phyloP scores from a whole-genome alignment of 306 rosid genomes.

The Gastrolobium villosum region DNA sequence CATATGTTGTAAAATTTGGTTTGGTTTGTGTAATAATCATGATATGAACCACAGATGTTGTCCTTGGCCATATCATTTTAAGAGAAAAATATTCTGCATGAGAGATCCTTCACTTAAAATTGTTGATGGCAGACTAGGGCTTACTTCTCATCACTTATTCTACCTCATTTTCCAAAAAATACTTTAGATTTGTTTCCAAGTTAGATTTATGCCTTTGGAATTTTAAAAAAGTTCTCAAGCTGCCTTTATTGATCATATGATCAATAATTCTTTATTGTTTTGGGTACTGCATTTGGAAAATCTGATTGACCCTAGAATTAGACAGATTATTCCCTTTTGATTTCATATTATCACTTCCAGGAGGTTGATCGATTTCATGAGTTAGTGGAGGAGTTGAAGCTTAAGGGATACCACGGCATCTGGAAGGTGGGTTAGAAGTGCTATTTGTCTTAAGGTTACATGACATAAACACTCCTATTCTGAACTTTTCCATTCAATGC shows the following conservation, averaged over 20 bases:
- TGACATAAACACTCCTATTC: conserved; percentile 37
- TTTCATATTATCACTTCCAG: conserved; percentile 60
- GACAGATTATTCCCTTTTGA: conserved; percentile 26
- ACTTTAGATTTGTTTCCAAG: conserved; percentile 8
- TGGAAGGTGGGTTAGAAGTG: conserved; percentile 80
- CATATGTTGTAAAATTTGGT: conserved; percentile 35
- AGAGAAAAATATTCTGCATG: conserved; percentile 24
- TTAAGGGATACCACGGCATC: conserved; percentile 79
- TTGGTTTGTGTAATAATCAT: conserved; percentile 33
- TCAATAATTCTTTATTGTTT: conserved; percentile 9
- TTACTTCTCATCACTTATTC: neutral
- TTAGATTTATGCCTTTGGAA: conserved; percentile 26
- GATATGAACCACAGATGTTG: conserved; percentile 21
- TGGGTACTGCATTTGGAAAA: conserved; percentile 10
- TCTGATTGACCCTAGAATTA: conserved; percentile 36
- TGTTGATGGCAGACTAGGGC: conserved; percentile 1
- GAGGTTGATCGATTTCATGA: conserved; percentile 92
- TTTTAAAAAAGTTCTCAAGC: neutral
- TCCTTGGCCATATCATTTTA: conserved; percentile 22
- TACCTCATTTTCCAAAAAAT: conserved; percentile 30
- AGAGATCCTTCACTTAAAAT: conserved; percentile 30
- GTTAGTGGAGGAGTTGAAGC: conserved; percentile 72
- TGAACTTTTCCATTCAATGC: conserved; percentile 20
- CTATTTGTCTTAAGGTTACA: conserved; percentile 28
- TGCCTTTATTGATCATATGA: neutral